Base-by-base conservation (phyloP, 116 monocot genomes). In the Phalaenopsis hybrid region DNA sequence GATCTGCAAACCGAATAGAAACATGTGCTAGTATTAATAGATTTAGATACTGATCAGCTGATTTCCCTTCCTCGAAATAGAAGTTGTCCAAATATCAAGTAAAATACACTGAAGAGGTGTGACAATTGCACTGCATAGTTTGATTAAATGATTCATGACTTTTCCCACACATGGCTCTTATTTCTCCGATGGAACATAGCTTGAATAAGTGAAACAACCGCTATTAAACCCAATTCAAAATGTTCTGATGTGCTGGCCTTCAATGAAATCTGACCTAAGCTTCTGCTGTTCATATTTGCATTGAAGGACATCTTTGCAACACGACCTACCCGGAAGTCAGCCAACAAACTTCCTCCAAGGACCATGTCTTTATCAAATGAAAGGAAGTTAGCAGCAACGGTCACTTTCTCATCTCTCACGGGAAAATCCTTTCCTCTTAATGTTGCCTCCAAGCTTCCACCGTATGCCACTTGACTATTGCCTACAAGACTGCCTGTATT, bases 341-440 rank as follows among this genome's bases (percentile, higher is more conserved):
- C 85, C 80, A 89, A 84, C 61, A 93, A 46, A 79, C 77, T 89
- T 31, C 90, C 89, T 23, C 92, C 91, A 0, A 99, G 5, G 77
- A 99, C 93, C 48, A 81, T 82, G 59, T 99, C 99, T 17, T 91
- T 88, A 13, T 91, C 87, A 50, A 86, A 87, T 21, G 90, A 91
- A 75, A 99, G 81, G 20, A 89, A 13, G 9, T 88, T 82, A 55
- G 84, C 79, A 20, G 86, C 85, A 13, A 95, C 18, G 0, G 81
- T 84, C 50, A 88, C 15, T 51, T 88, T 93, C 48, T 99, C 93
- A 57, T 99, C 91, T 74, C 93, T 92, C 55, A 89, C 92, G 21
- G 99, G 99, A 48, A 90, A 95, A 86, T 99, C 86, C 87, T 79
- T 89, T 20, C 99, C 92, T 85, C 79, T 81, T 8, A 99, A 4